phyloP scores from a whole-genome alignment of 257 asterid species.

The Petunia axillaris region DNA sequence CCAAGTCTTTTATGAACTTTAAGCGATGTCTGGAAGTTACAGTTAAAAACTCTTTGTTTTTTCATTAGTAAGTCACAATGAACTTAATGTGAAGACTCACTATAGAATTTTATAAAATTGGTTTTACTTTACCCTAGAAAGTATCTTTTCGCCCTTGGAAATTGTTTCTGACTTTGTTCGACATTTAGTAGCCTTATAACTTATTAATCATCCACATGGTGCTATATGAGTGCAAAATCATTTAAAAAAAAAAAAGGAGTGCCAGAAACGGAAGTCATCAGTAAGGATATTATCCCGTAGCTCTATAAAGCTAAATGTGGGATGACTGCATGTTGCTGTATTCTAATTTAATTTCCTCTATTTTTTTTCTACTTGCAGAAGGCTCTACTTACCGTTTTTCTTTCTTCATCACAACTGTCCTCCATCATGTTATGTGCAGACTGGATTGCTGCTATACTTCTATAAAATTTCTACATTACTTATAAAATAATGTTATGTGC shows the following conservation, averaged over 20 bases:
- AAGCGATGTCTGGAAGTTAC: background rate
- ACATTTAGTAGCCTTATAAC: background rate
- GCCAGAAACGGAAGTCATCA: background rate
- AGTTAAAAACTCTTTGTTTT: background rate
- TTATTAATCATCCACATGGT: background rate
- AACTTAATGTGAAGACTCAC: background rate
- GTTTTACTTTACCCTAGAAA: background rate
- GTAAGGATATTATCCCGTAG: background rate
- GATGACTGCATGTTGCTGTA: background rate
- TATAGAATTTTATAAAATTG: background rate
- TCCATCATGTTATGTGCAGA: slow-evolving; percentile 48
- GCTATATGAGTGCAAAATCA: background rate
- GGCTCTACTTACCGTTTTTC: slow-evolving; percentile 8
- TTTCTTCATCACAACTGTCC: slow-evolving; percentile 1
- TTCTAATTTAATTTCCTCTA: background rate
- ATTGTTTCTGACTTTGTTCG: background rate
- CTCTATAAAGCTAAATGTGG: slow-evolving; percentile 3
- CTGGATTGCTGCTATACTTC: slow-evolving; percentile 59
- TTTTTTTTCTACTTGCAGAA: background rate
- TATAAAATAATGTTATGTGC: slow-evolving; percentile 26
- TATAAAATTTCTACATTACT: too few species aligned
- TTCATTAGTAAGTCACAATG: background rate
- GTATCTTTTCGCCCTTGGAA: background rate
- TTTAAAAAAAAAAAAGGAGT: too few species aligned
- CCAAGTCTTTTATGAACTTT: slow-evolving; percentile 1